Evolutionary conservation across 2,329 filamentous ascomycete species (phyloP).

Genomic region (Aspergillus neoniger): DNA sequence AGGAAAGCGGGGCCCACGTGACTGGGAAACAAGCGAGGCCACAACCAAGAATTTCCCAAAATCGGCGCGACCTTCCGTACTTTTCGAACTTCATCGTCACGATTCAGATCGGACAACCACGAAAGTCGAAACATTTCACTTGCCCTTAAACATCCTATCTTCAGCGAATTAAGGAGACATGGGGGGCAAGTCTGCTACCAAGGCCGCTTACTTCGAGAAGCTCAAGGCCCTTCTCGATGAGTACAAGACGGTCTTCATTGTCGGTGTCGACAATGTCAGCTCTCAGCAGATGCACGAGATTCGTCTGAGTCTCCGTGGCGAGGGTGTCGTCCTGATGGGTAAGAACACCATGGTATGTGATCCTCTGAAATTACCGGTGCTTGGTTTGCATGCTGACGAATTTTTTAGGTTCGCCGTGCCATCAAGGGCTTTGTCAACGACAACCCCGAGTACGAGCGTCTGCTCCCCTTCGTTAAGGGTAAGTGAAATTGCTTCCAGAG

Average conservation of each 20-base stretch:
- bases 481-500: conserved; percentile 15
- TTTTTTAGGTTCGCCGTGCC: conserved; percentile 79
- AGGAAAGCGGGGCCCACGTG: conserved; percentile 31
- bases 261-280: conserved; percentile 98
- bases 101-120: conserved; percentile 29
- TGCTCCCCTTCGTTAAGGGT: conserved; percentile 91
- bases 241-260: conserved; percentile 98
- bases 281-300: conserved; percentile 99
- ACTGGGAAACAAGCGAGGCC: conserved; percentile 42
- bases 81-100: conserved; percentile 29
- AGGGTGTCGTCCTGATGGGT: conserved; percentile 97
- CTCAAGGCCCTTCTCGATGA: conserved; percentile 95
- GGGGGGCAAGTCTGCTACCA: conserved; percentile 95
- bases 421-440: conserved; percentile 91
- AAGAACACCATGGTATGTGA: conserved; percentile 97
- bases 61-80: conserved; percentile 15
- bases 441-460: conserved; percentile 95
- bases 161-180: conserved; percentile 90
- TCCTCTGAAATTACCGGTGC: background rate
- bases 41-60: conserved; percentile 37
- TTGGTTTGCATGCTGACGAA: conserved; percentile 9
- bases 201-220: conserved; percentile 99
- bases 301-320: conserved; percentile 81
- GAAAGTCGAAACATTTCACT: conserved; percentile 55
- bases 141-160: conserved; percentile 98